phyloP scores from a whole-genome alignment of 176 grass and related monocot species.

The Areca catechu region DNA sequence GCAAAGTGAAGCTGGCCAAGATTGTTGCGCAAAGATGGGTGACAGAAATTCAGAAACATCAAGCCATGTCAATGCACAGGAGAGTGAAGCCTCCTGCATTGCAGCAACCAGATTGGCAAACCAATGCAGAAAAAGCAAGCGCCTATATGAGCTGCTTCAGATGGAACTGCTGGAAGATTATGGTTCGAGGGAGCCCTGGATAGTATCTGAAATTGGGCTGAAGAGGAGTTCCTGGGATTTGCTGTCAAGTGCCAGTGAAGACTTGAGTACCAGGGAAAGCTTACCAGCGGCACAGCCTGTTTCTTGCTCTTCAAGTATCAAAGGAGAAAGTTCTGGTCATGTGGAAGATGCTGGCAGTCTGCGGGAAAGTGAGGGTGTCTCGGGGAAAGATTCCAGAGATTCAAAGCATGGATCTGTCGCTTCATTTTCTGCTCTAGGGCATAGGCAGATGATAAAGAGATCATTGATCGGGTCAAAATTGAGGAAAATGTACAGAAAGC shows the following conservation, averaged over 20 bases:
- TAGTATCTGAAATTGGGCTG: constrained; percentile 11
- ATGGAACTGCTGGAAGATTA: constrained; percentile 66
- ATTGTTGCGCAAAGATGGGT: neutral
- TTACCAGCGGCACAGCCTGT: constrained; percentile 16
- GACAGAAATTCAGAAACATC: constrained; percentile 16
- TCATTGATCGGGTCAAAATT: constrained; percentile 46
- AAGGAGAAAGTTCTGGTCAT: constrained; percentile 24
- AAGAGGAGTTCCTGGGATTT: constrained; percentile 15
- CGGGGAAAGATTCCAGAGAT: constrained; percentile 28
- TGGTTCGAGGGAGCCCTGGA: constrained; percentile 24
- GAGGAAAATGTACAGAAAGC: constrained; percentile 78
- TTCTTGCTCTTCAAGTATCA: constrained; percentile 17
- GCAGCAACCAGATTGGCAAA: constrained; percentile 28
- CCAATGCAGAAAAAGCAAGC: constrained; percentile 52
- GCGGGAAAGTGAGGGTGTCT: constrained; percentile 31
- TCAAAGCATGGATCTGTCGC: constrained; percentile 28
- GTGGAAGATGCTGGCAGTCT: constrained; percentile 27
- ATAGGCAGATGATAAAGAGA: constrained; percentile 30
- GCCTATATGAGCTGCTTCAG: constrained; percentile 78
- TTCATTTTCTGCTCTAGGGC: constrained; percentile 33
- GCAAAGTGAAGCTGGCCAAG: constrained; percentile 17
- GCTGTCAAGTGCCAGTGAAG: constrained; percentile 17
- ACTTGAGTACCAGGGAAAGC: constrained; percentile 20
- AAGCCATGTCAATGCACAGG: constrained; percentile 7
- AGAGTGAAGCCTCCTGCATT: constrained; percentile 5